Evolutionary conservation across 2,329 filamentous ascomycete species (phyloP), one percentile per base, ranked within the genome.

Genomic region (Cercospora citrullina): DNA sequence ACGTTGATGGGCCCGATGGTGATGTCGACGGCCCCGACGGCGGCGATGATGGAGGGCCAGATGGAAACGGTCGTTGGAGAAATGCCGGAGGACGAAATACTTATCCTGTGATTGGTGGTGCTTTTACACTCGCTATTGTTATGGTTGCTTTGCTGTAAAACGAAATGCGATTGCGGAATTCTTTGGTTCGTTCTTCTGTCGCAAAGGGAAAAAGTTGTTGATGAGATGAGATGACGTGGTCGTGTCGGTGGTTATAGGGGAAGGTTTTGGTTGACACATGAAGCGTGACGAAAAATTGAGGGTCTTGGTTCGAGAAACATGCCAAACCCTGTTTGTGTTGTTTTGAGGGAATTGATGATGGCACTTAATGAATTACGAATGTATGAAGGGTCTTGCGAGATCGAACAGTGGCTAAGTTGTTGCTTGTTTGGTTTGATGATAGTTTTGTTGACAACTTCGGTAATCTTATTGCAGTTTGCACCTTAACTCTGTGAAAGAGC

Each of bases 81-180:
- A 67, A 67, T 60, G 65, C 65, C 7, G 65, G 36, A 6, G 65
- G 65, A 21, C 60, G 55, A 33, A 64, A 53, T 30, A 60, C 65
- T 7, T 48, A 53, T 64, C 60, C 60, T 1, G 55, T 67, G 18
- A 28, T 64, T 23, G 53, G 60, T 23, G 65, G 55, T 59, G 55
- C 60, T 14, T 55, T 42, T 23, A 61, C 60, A 26, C 53, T 64
- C 16, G 61, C 65, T 16, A 33, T 64, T 63, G 65, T 60, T 3
- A 64, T 67, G 39, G 65, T 61, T 4, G 65, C 60, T 21, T 53
- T 67, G 16, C 28, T 67, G 65, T 67, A 14, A 58, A 10, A n/a
- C 12, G 9, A 31, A 18, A 18, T 4, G 4, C 28, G 12, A 55
- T 30, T 42, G 36, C 16, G 14, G 5, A 39, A 39, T n/a, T 39